Conservation (phyloP, 2,329 filamentous ascomycete genomes). For the Phialophora verrucosa region DNA sequence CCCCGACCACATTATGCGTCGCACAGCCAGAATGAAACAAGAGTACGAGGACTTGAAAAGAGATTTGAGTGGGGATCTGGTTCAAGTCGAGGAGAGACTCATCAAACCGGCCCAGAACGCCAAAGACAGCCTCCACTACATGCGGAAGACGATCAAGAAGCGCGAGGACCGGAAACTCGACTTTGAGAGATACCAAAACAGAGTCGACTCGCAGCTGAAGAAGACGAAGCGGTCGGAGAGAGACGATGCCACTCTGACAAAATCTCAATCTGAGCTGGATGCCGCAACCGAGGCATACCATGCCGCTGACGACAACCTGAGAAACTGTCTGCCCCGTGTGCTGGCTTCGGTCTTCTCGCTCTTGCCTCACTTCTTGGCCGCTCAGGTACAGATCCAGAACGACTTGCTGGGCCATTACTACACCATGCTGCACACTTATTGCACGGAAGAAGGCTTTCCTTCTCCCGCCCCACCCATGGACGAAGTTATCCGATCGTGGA, state of each 20-base stretch:
- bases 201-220: constrained; percentile 70
- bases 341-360: constrained; percentile 73
- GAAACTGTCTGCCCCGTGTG: constrained; percentile 72
- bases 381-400: constrained; percentile 78
- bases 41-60: constrained; percentile 72
- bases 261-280: constrained; percentile 72
- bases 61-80: constrained; percentile 74
- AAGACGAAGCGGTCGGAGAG: constrained; percentile 74
- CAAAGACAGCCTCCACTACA: constrained; percentile 69
- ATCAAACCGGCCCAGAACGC: constrained; percentile 73
- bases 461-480: constrained; percentile 75
- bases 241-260: constrained; percentile 72
- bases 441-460: constrained; percentile 70
- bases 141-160: constrained; percentile 85
- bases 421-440: constrained; percentile 76
- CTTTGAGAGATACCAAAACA: constrained; percentile 77
- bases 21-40: constrained; percentile 68
- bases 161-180: constrained; percentile 82
- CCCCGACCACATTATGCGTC: constrained; percentile 65
- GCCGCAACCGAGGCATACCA: constrained; percentile 73
- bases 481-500: constrained; percentile 71
- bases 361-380: constrained; percentile 72
- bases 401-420: constrained; percentile 78
- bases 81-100: constrained; percentile 71
- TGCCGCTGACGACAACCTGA: constrained; percentile 74